Conservation (phyloP, 768 basidiomycete species). For the Serendipita indica region DNA sequence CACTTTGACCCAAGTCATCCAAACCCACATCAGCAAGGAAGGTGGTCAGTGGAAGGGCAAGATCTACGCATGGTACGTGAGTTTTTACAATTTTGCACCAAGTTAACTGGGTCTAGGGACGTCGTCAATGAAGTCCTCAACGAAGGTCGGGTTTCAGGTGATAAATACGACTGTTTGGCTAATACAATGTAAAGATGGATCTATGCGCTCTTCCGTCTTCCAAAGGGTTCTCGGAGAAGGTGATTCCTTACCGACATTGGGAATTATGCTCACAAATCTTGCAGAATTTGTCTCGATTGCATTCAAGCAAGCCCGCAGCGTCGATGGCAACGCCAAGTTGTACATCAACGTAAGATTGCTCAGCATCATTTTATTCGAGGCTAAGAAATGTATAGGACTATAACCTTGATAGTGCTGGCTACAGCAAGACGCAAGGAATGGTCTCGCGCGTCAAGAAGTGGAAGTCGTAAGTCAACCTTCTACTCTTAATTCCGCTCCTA, state of each 20-base stretch:
- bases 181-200: not conserved
- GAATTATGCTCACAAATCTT: not conserved
- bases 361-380: not conserved
- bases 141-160: too few relatives aligned
- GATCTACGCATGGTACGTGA: constrained; percentile 6
- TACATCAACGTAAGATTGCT: constrained; percentile 9
- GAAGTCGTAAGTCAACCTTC: too few relatives aligned
- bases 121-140: too few relatives aligned
- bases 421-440: too few relatives aligned
- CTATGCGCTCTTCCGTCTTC: constrained; percentile 4
- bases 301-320: not conserved
- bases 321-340: not conserved
- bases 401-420: not conserved
- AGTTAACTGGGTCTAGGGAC: not conserved
- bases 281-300: not conserved
- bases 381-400: not conserved
- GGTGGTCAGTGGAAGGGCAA: constrained; percentile 14
- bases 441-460: too few relatives aligned
- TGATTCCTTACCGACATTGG: not conserved
- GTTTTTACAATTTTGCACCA: not conserved
- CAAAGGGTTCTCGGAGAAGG: not conserved
- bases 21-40: constrained; percentile 13
- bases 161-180: too few relatives aligned
- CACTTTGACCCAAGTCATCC: constrained; percentile 14
- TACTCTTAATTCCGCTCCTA: too few relatives aligned